Evolutionary conservation across 2,329 filamentous ascomycete species (phyloP), one percentile per base, ranked within the genome.

Genomic region (Colletotrichum australisinense): DNA sequence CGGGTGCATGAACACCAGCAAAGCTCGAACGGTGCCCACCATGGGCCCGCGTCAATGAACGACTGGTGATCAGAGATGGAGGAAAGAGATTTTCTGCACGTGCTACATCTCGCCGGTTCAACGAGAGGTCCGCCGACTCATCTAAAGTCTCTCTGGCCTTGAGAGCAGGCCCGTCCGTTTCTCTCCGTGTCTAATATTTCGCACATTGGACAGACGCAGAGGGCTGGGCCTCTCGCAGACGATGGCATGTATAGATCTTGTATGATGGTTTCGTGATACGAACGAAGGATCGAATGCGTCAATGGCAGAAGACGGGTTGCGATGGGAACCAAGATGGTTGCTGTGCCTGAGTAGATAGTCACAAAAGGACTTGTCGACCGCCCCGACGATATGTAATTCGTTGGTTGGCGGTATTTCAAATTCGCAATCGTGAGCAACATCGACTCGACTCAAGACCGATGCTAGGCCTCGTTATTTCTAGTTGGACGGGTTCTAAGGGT

Each of bases 1-100:
- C 67, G 71, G 60, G 24, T 58, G 70, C 71, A 70, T 73, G 62
- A 69, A 63, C 56, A 49, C 58, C 46, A 63, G 49, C 57, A 63
- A 26, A 57, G 53, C 62, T 68, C 30, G 19, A 49, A 49, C 42
- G 42, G 32, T 56, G 32, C 60, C 38, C 64, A 22, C 65, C 35
- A 56, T 56, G 46, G 49, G 32, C 24, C 56, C 8, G 42, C 42
- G 42, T 49, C 19, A 4, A 49, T 22, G 42, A 49, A 49, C 19
- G 19, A 49, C 42, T 49, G 19, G 7, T 42, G 38, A 42, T 42
- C 38, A 42, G 38, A 49, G 42, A 9, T n/a, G 42, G 8, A 22
- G 42, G 42, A 9, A n/a, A 22, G 42, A 49, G 8, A n/a, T 49
- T 49, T 49, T n/a, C 42, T 49, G 42, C 42, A 49, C 42, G 42